phyloP scores from a whole-genome alignment of 306 rosid genomes.

The Vigna nakashimae region DNA sequence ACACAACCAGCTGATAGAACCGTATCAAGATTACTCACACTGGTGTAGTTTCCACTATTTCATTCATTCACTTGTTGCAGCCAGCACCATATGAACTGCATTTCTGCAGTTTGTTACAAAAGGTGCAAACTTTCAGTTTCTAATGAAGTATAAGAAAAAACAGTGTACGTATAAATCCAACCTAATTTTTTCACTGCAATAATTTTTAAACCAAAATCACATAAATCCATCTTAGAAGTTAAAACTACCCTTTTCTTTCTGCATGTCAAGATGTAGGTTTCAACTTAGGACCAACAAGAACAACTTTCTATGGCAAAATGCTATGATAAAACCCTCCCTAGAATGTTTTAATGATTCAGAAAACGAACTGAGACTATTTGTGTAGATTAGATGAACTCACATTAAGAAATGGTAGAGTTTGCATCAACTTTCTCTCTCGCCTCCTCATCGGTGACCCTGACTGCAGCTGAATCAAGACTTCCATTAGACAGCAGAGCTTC shows the following conservation, averaged over 20 bases:
- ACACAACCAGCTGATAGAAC: slow-evolving; percentile 41
- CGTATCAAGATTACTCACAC: slow-evolving; percentile 22
- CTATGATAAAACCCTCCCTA: slow-evolving; percentile 4
- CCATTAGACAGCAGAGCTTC: slow-evolving; percentile 63
- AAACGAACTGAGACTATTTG: not conserved
- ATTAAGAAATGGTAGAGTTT: slow-evolving; percentile 56
- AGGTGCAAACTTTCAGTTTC: slow-evolving; percentile 3
- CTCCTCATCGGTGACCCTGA: slow-evolving; percentile 43
- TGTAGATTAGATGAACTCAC: slow-evolving; percentile 64
- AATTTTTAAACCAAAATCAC: slow-evolving; percentile 21
- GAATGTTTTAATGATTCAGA: slow-evolving; percentile 23
- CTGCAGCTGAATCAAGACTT: slow-evolving; percentile 50
- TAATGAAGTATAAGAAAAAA: slow-evolving; percentile 11
- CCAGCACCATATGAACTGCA: slow-evolving; percentile 42
- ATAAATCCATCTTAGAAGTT: not conserved
- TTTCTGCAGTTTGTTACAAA: slow-evolving; percentile 31
- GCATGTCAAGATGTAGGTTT: slow-evolving; percentile 16
- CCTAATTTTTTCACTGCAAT: slow-evolving; percentile 15
- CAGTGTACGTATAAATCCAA: slow-evolving; percentile 32
- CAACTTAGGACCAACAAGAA: not conserved
- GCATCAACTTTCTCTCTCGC: slow-evolving; percentile 55
- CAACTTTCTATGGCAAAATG: slow-evolving; percentile 14
- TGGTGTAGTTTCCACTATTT: slow-evolving; percentile 39
- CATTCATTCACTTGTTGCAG: slow-evolving; percentile 37
- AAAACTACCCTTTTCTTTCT: not conserved